phyloP scores from a whole-genome alignment of 75 land plant genomes.

The Pinus tabuliformis region DNA sequence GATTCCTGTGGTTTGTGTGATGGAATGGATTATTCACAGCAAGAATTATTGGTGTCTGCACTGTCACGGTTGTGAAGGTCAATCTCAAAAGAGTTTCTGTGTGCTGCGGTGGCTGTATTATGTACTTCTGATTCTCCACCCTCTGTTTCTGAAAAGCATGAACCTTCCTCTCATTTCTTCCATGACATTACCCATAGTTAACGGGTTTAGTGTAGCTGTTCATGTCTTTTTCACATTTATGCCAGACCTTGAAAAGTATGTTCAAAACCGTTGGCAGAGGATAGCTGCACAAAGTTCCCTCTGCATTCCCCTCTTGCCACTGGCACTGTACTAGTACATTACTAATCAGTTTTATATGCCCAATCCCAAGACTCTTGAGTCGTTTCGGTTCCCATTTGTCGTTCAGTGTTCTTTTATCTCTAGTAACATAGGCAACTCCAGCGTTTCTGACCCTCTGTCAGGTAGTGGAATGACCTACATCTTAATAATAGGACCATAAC shows the following conservation, averaged over 20 bases:
- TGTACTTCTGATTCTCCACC: constrained; percentile 28
- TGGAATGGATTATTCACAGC: constrained; percentile 12
- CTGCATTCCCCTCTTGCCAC: too few species aligned
- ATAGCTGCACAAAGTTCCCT: neutral
- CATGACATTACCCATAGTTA: neutral
- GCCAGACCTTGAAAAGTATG: neutral
- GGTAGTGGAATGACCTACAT: neutral
- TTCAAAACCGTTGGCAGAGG: neutral
- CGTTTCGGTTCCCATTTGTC: too few species aligned
- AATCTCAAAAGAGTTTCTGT: constrained; percentile 47
- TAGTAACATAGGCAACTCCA: too few species aligned
- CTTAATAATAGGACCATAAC: neutral
- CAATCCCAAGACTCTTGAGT: too few species aligned
- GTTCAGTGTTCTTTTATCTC: too few species aligned
- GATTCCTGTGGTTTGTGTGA: constrained; percentile 58
- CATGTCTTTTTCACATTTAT: neutral
- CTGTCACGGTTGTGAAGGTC: constrained; percentile 51
- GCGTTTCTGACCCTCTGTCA: neutral
- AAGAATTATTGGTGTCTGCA: constrained; percentile 31
- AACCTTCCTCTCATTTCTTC: too few species aligned
- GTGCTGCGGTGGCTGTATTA: constrained; percentile 50
- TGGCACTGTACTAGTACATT: too few species aligned
- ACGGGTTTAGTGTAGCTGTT: neutral
- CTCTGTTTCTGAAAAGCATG: neutral
- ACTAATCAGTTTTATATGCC: too few species aligned